Base-by-base conservation (phyloP, 2,329 filamentous ascomycete species). In the Geosmithia putterillii region DNA sequence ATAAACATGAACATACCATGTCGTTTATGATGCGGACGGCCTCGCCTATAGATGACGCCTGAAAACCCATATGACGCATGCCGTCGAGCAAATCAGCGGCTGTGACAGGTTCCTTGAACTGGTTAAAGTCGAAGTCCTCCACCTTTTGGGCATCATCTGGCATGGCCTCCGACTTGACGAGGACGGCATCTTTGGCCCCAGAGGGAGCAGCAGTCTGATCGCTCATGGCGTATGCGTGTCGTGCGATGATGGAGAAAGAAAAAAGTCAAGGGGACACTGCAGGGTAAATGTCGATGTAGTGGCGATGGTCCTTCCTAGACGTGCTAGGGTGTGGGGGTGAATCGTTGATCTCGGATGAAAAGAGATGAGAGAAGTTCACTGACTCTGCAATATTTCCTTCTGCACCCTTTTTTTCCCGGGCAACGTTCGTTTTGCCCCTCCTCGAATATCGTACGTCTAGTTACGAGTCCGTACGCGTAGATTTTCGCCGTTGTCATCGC, bases 11-110 rank as follows among this genome's bases (percentile, higher is more conserved):
- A 25, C 66, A 57, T 69, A 94, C 88, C 92, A 98, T 98, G 48
- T 86, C 81, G 57, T 98, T 92, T 60, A 98, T 88, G 56, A 96
- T 94, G 46, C 84, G 75, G 48, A 92, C 81, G 12, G 90, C 92
- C 56, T 94, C 86, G 28, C 81, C 83, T 52, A 95, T 81, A 18
- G 86, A 82, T 23, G 73, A 73, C 14, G 74, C 73, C 50, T 76
- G 73, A 51, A 77, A 77, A 71, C 90, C 92, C 83, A 94, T 95
- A 61, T 80, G 73, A 44, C 75, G 75, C 81, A 96, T 92, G 47
- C 82, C 81, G 44, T 79, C 70, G 20, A 92, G 74, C 50, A 98
- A 72, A 58, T 95, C 86, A 28, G 88, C 83, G 42, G 86, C 89
- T 1, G 88, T 94, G 56, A 95, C 83, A 48, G 82, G 76, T 34